A percentile compares a stretch with the other conserved stretches of the same genome.
phyloP scores from a whole-genome alignment of 2,329 filamentous ascomycete species.

The Beauveria sp. region DNA sequence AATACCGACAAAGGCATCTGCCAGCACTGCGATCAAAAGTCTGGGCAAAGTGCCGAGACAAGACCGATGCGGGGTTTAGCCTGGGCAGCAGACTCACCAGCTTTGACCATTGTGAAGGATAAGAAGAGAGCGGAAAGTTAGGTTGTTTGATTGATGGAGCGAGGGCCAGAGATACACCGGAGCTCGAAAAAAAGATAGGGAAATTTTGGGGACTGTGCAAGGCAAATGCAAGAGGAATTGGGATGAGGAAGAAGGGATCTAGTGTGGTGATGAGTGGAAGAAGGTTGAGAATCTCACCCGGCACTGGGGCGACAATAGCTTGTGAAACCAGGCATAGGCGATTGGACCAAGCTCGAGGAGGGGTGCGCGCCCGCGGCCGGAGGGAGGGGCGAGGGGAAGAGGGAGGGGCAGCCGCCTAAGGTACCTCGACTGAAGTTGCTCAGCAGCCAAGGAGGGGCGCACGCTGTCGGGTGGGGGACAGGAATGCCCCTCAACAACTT shows the following conservation, averaged over 20 bases:
- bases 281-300: neutral
- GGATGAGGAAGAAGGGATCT: slow-evolving; percentile 5
- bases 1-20: neutral
- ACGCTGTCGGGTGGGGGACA: neutral
- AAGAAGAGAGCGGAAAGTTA: slow-evolving; percentile 9
- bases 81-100: slow-evolving; percentile 37
- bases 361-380: neutral
- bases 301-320: slow-evolving; percentile 3
- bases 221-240: neutral
- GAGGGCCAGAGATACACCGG: neutral
- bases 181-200: neutral
- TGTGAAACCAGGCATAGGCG: slow-evolving; percentile 9
- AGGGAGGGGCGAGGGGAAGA: neutral
- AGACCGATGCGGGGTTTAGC: slow-evolving; percentile 12
- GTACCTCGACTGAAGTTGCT: no score
- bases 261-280: neutral
- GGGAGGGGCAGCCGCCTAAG: neutral
- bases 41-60: slow-evolving; percentile 1
- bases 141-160: neutral
- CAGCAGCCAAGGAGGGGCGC: neutral
- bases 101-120: slow-evolving; percentile 42
- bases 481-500: neutral
- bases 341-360: slow-evolving; percentile 3
- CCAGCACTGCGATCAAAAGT: neutral
- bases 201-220: neutral